These are phyloP conservation scores for Paraleonurus japonicus DNA, from an alignment of 257 asterid genomes.

Conservation along the genomic window DNA sequence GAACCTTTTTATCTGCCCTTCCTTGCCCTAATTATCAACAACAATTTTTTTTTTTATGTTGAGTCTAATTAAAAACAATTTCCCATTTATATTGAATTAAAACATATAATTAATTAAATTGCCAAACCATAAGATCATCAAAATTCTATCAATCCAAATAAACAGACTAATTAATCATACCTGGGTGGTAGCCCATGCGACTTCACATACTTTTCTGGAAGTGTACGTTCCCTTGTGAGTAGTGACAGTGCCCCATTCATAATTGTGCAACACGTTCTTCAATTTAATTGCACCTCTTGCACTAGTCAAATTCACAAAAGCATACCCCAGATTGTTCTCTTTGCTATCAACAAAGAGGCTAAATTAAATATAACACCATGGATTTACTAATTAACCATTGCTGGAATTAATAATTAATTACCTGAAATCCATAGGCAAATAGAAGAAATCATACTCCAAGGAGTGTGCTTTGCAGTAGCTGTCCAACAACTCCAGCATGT, in stretches of 20 bases:
- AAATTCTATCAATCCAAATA: no score
- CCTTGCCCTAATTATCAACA: conserved; percentile 22
- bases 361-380: no score
- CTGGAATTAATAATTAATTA: neutral
- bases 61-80: no score
- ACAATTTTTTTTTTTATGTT: no score
- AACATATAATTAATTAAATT: no score
- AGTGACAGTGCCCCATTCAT: conserved; percentile 29
- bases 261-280: conserved; percentile 21
- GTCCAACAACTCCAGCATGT: conserved; percentile 44
- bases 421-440: conserved; percentile 61
- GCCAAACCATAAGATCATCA: no score
- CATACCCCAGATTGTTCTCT: conserved; percentile 45
- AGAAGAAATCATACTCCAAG: conserved; percentile 50
- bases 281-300: conserved; percentile 27
- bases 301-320: conserved; percentile 50
- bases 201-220: conserved; percentile 39
- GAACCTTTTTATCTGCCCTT: conserved; percentile 16
- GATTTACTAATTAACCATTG: no score
- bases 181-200: conserved; percentile 53
- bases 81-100: no score
- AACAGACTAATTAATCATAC: no score
- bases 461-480: conserved; percentile 20
- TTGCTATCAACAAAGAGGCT: conserved; percentile 19
- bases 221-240: neutral